Base-by-base conservation (phyloP, 805 yeast genomes). In the Candida nonsorbophila region DNA sequence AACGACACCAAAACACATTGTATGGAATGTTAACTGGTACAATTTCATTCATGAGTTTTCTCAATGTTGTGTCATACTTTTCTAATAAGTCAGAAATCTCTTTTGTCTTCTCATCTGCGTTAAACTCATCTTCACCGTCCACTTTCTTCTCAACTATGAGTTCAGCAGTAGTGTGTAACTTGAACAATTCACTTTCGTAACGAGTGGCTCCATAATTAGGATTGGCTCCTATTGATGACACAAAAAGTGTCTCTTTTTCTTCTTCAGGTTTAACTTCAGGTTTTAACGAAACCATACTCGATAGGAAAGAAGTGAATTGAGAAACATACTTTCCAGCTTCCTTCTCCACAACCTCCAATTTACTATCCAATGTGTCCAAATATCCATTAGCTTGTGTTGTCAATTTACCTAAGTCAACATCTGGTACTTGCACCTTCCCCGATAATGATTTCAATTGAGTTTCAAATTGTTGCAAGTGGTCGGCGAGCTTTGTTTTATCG, bases 1-100 rank as follows among this genome's bases (percentile, higher is more conserved):
- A 87, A 19, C 78, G 67, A 25, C 62, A 58, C 97, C 97, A 88
- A 53, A 88, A 88, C 26, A 62, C 62, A 15, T 69, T 59, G 43
- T 78, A 81, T 3, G 73, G 45, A 20, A 79, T 54, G 41, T 69
- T 51, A 6, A 67, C 71, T 0, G 95, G 94, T 2, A 87, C 94
- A 6, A 86, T 49, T 16, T 59, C 57, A 32, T 74, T 72, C 74
- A 76, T 74, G 22, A 83, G 53, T 18, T 57, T 57, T 15, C 63
- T 57, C 36, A 86, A 67, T 14, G 74, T 70, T 14, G 44, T 42
- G 4, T 73, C 65, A 40, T 75, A 69, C 29, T 58, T 48, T 12
- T 59, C 54, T 29, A 81, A 53, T 24, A 77, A 60, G 2, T 49
- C 44, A 2, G 75, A 47, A 28, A 79, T 72, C 28, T 67, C 69